These are phyloP conservation scores for Chlamydomonas sphaeroides DNA, from an alignment of 139 green algal species.

Conservation along the genomic window DNA sequence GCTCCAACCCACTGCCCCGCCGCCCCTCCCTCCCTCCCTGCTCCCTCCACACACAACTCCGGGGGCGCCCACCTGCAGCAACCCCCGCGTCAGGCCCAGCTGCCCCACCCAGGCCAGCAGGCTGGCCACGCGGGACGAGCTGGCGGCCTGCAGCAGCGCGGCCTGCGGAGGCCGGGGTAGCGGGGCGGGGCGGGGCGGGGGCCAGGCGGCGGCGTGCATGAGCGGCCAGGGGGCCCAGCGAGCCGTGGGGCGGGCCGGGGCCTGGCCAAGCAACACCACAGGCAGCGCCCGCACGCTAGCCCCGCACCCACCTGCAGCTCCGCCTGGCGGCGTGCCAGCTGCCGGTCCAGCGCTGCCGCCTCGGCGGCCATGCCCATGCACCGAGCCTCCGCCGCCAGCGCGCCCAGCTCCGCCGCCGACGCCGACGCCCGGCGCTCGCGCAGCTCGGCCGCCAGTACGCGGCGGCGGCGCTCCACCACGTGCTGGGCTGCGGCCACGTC, in stretches of 20 bases:
- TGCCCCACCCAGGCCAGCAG: neutral
- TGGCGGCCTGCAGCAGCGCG: neutral
- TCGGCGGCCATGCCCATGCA: neutral
- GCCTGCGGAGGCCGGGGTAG: neutral
- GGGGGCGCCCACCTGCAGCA: slow-evolving; percentile 11
- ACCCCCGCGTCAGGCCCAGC: neutral
- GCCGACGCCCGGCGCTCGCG: neutral
- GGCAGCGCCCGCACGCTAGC: no score
- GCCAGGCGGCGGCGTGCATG: no score
- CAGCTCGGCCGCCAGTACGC: neutral
- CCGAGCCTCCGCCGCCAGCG: slow-evolving; percentile 10
- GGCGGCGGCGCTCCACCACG: neutral
- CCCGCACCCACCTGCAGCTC: slow-evolving; percentile 32
- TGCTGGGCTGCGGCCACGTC: slow-evolving; percentile 16
- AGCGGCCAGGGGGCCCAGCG: no score
- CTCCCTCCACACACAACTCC: no score
- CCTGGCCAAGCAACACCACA: no score
- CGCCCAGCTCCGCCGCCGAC: neutral
- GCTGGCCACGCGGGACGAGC: neutral
- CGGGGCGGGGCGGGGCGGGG: neutral
- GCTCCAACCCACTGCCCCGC: neutral
- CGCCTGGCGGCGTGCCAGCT: slow-evolving; percentile 7
- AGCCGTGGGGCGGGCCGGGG: no score
- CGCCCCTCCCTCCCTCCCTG: no score
- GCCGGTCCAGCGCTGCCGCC: neutral